Conservation (phyloP, 768 basidiomycete genomes). For the Clavaria fumosa region DNA sequence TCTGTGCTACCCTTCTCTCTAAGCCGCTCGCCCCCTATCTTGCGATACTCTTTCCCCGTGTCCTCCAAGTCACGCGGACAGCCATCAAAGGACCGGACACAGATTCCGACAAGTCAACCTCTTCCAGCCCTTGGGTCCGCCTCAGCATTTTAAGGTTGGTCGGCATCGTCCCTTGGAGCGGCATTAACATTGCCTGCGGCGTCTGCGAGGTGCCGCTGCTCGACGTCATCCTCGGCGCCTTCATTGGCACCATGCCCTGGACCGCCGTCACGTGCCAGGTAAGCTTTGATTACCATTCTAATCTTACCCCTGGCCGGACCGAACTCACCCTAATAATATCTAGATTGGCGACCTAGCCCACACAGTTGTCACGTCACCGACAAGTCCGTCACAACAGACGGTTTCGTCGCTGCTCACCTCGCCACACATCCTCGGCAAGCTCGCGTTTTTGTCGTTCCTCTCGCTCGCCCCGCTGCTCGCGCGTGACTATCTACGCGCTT, state of each 20-base stretch:
- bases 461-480: slow-evolving; percentile 80
- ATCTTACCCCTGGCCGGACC: slow-evolving; percentile 7
- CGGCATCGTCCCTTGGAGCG: slow-evolving; percentile 93
- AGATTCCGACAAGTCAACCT: slow-evolving; percentile 17
- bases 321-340: slow-evolving; percentile 11
- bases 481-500: slow-evolving; percentile 43
- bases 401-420: slow-evolving; percentile 77
- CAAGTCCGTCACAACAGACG: slow-evolving; percentile 56
- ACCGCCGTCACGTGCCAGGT: slow-evolving; percentile 87
- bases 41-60: slow-evolving; percentile 66
- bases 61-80: slow-evolving; percentile 68
- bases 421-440: slow-evolving; percentile 70
- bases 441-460: slow-evolving; percentile 67
- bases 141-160: slow-evolving; percentile 78
- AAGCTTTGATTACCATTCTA: slow-evolving; percentile 11
- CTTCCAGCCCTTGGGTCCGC: slow-evolving; percentile 67
- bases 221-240: slow-evolving; percentile 68
- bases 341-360: slow-evolving; percentile 85
- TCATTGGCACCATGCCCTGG: slow-evolving; percentile 79
- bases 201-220: slow-evolving; percentile 66
- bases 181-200: slow-evolving; percentile 92
- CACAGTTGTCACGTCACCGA: slow-evolving; percentile 59
- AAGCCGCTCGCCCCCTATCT: slow-evolving; percentile 77
- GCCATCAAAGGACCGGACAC: slow-evolving; percentile 55
- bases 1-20: slow-evolving; percentile 65